phyloP scores from a whole-genome alignment of 2,329 filamentous ascomycete genomes.

The Diaporthe citrichinensis region DNA sequence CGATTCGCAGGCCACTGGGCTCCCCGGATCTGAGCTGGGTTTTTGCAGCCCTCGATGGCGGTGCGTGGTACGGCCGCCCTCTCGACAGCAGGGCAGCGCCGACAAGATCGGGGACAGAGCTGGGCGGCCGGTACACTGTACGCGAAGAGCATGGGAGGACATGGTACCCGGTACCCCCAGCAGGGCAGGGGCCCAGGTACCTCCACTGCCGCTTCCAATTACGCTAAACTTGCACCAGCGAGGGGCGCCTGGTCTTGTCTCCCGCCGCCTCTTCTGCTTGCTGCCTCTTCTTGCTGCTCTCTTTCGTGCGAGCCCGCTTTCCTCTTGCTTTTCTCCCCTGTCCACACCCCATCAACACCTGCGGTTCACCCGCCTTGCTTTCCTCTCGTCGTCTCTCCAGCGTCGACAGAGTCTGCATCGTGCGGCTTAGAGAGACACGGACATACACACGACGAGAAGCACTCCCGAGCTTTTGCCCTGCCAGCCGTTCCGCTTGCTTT shows the following conservation, averaged over 20 bases:
- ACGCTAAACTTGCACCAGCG: constrained; percentile 41
- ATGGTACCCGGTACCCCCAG: constrained; percentile 21
- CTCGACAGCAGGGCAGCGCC: not conserved
- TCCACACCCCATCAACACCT: constrained; percentile 25
- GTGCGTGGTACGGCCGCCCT: constrained; percentile 6
- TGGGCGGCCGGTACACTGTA: constrained; percentile 17
- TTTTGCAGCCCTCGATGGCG: constrained; percentile 16
- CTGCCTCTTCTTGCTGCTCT: constrained; percentile 38
- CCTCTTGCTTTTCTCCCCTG: constrained; percentile 31
- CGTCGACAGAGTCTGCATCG: constrained; percentile 37
- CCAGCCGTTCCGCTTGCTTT: constrained; percentile 4
- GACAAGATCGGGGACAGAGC: constrained; percentile 19
- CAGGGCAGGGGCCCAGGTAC: constrained; percentile 36
- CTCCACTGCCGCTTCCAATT: constrained; percentile 39
- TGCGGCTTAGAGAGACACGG: constrained; percentile 23
- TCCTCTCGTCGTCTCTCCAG: constrained; percentile 32
- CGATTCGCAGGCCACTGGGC: not conserved
- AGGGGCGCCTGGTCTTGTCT: constrained; percentile 41
- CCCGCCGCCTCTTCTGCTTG: constrained; percentile 40
- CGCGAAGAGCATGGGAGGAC: not conserved
- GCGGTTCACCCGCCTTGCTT: constrained; percentile 34
- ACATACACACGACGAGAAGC: not conserved
- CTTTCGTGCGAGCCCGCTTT: constrained; percentile 33
- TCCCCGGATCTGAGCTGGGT: not conserved
- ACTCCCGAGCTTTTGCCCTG: not conserved